phyloP scores from a whole-genome alignment of 2,329 filamentous ascomycete species.

The Domatiomyces globalis region DNA sequence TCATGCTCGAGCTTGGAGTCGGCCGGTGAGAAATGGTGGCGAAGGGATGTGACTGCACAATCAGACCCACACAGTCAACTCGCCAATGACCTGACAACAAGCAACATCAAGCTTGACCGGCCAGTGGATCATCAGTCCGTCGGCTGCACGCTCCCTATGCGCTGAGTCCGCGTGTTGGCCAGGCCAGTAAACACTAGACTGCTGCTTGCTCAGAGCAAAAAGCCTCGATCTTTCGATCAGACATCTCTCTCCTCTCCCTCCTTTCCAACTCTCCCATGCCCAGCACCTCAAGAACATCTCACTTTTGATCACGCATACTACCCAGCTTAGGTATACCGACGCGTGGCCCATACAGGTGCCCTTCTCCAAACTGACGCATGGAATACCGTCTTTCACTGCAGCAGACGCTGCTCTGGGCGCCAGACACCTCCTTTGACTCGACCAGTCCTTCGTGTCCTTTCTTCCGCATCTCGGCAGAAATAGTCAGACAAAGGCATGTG shows the following conservation, averaged over 20 bases:
- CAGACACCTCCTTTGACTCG: slow-evolving; percentile 28
- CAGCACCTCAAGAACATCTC: slow-evolving; percentile 41
- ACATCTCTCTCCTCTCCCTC: slow-evolving; percentile 36
- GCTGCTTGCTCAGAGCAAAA: not conserved
- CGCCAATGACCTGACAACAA: slow-evolving; percentile 15
- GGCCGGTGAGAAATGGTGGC: not conserved
- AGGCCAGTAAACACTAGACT: not conserved
- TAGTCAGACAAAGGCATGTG: slow-evolving; percentile 20
- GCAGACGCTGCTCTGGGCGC: slow-evolving; percentile 33
- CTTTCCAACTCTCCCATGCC: slow-evolving; percentile 19
- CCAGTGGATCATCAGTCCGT: slow-evolving; percentile 12
- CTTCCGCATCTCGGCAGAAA: slow-evolving; percentile 16
- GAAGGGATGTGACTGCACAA: not conserved
- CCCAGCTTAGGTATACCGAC: slow-evolving; percentile 42
- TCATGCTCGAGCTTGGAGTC: not conserved
- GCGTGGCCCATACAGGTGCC: slow-evolving; percentile 28
- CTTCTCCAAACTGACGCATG: slow-evolving; percentile 30
- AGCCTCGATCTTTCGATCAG: not conserved
- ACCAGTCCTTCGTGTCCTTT: slow-evolving; percentile 25
- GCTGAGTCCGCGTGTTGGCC: not conserved
- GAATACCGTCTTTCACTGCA: slow-evolving; percentile 29
- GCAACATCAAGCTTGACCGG: slow-evolving; percentile 14
- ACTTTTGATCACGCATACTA: slow-evolving; percentile 46
- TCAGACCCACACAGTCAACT: not conserved
- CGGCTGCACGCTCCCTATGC: not conserved